Evolutionary conservation across 1,284 basidiomycete genomes (phyloP).

Genomic region (Moesziomyces sp.): DNA sequence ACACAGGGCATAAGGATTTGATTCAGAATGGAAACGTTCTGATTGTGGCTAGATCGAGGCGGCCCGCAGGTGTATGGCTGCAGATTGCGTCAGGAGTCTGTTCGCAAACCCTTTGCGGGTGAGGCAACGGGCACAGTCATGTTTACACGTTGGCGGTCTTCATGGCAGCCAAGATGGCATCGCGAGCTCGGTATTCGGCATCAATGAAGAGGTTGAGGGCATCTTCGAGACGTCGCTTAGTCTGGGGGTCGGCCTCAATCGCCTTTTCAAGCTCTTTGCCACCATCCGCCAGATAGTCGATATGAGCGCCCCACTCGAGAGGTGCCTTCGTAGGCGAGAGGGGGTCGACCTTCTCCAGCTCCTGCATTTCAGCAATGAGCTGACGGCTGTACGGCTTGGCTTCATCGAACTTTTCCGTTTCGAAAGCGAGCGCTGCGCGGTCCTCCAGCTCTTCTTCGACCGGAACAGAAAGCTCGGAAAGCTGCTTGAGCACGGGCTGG

Average conservation of each 20-base stretch:
- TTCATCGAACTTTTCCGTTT: slow-evolving; percentile 14
- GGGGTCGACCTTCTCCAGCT: slow-evolving; percentile 27
- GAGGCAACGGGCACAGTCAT: background rate
- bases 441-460: slow-evolving; percentile 7
- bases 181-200: slow-evolving; percentile 28
- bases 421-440: background rate
- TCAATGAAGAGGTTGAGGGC: slow-evolving; percentile 42
- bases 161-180: slow-evolving; percentile 29
- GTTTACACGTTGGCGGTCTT: background rate
- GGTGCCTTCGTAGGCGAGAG: slow-evolving; percentile 16
- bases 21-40: too few relatives aligned
- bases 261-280: slow-evolving; percentile 29
- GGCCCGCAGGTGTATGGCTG: too few relatives aligned
- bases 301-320: slow-evolving; percentile 7
- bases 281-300: slow-evolving; percentile 41
- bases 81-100: too few relatives aligned
- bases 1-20: too few relatives aligned
- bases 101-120: too few relatives aligned
- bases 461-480: slow-evolving; percentile 25
- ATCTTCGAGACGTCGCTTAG: slow-evolving; percentile 27
- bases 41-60: too few relatives aligned
- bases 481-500: slow-evolving; percentile 35
- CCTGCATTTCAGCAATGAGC: slow-evolving; percentile 11
- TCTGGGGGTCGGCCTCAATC: slow-evolving; percentile 30
- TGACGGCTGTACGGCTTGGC: slow-evolving; percentile 2